Conservation (phyloP, 495 filamentous ascomycete species). For the Penicillium bovifimosum region DNA sequence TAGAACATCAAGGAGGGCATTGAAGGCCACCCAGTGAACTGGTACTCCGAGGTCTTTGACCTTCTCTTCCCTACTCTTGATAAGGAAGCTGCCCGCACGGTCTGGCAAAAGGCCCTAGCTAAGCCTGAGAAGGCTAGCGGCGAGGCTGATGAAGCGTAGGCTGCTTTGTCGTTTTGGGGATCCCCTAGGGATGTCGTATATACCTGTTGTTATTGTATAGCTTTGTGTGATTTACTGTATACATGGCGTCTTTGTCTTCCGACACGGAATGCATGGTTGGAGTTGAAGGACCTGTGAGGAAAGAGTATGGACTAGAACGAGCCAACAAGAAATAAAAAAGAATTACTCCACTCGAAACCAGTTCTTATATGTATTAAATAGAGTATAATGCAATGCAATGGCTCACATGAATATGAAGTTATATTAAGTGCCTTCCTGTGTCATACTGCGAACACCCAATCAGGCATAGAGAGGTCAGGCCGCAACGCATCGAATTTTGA, state of each 20-base stretch:
- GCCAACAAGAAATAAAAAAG: not conserved
- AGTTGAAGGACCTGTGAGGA: conserved; percentile 5
- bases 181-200: conserved; percentile 10
- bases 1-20: conserved; percentile 97
- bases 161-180: conserved; percentile 1
- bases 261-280: conserved; percentile 11
- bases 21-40: conserved; percentile 79
- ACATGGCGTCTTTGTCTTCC: conserved; percentile 11
- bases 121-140: conserved; percentile 47
- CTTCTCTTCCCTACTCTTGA: conserved; percentile 84
- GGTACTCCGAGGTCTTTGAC: conserved; percentile 93
- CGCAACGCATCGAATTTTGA: conserved; percentile 27
- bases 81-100: conserved; percentile 57
- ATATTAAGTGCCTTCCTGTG: too few species aligned
- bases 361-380: not conserved
- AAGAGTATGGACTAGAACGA: conserved; percentile 2
- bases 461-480: conserved; percentile 30
- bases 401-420: not conserved
- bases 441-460: too few species aligned
- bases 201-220: conserved; percentile 17
- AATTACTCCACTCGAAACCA: conserved; percentile 3
- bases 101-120: conserved; percentile 68
- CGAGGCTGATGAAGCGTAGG: conserved; percentile 34
- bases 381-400: not conserved
- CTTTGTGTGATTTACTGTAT: conserved; percentile 22